A percentile compares a stretch with the other conserved stretches of the same genome.
Evolutionary conservation across 306 rosid genomes (phyloP).

Genomic region (Corylus americana): DNA sequence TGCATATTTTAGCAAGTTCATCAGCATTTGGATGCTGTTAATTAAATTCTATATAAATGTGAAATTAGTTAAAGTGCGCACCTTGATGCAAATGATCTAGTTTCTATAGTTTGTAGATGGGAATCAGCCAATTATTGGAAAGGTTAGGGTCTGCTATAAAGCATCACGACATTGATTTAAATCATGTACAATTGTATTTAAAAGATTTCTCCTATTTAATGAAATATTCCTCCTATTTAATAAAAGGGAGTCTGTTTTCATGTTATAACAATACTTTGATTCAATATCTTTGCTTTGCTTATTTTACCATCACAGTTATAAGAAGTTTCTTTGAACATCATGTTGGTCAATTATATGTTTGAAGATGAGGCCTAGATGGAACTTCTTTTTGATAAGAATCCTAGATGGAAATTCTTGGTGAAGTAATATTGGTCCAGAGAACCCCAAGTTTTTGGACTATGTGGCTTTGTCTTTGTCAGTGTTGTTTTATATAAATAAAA

Average conservation of each 20-base stretch:
- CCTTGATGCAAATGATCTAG: not conserved
- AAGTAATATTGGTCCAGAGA: not conserved
- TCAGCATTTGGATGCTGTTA: conserved; percentile 4
- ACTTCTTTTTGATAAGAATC: not conserved
- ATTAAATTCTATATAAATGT: not conserved
- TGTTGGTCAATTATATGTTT: not conserved
- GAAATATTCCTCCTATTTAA: not conserved
- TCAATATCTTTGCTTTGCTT: not conserved
- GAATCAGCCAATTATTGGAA: not conserved
- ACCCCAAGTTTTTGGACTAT: not conserved
- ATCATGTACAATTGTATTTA: not conserved
- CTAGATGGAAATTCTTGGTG: not conserved
- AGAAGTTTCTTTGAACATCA: not conserved
- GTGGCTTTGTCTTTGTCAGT: not conserved
- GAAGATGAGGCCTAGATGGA: not conserved
- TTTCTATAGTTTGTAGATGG: not conserved
- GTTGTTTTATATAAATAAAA: not conserved
- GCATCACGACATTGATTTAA: not conserved
- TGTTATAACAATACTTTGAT: not conserved
- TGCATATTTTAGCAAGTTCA: conserved; percentile 15
- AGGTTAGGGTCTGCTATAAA: not conserved
- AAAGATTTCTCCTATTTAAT: no score
- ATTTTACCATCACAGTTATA: not conserved
- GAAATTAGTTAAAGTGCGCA: not conserved
- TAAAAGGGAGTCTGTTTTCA: not conserved